Conservation (phyloP, 495 filamentous ascomycete genomes). For the Bacidia gigantensis region DNA sequence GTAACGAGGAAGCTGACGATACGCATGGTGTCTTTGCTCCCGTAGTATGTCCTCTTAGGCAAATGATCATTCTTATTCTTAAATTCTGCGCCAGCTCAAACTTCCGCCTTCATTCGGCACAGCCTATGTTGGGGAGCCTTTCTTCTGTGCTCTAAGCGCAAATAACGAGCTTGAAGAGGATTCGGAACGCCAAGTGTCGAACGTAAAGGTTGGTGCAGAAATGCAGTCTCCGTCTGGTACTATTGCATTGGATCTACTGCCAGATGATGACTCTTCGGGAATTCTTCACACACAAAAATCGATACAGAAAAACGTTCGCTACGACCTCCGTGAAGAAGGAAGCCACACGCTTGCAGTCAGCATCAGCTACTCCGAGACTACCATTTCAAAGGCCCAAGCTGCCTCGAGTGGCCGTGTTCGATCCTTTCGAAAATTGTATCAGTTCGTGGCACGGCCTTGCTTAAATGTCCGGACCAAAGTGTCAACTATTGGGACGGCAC, state of each 20-base stretch:
- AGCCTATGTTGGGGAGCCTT: conserved; percentile 91
- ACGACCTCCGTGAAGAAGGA: conserved; percentile 87
- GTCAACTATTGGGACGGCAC: conserved; percentile 40
- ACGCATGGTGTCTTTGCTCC: background rate
- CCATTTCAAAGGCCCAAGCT: conserved; percentile 25
- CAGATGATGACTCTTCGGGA: conserved; percentile 23
- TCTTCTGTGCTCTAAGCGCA: conserved; percentile 83
- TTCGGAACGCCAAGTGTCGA: conserved; percentile 44
- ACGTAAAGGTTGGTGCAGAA: conserved; percentile 73
- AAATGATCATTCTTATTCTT: background rate
- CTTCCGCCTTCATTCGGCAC: conserved; percentile 85
- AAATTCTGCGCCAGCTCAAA: conserved; percentile 34
- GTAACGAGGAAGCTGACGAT: background rate
- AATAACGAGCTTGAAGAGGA: conserved; percentile 62
- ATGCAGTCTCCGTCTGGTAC: conserved; percentile 79
- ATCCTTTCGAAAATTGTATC: conserved; percentile 91
- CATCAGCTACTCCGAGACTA: conserved; percentile 68
- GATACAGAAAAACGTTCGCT: conserved; percentile 68
- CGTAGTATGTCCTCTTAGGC: background rate
- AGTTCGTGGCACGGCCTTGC: conserved; percentile 83
- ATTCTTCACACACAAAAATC: conserved; percentile 54
- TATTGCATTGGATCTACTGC: conserved; percentile 40
- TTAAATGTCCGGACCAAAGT: conserved; percentile 84
- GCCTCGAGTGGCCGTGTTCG: conserved; percentile 49
- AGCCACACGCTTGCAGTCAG: conserved; percentile 90